A percentile compares a stretch with the other conserved stretches of the same genome.
These are phyloP conservation scores for Biscogniauxia sp. DNA, from an alignment of 2,329 filamentous ascomycete genomes.

Conservation along the genomic window DNA sequence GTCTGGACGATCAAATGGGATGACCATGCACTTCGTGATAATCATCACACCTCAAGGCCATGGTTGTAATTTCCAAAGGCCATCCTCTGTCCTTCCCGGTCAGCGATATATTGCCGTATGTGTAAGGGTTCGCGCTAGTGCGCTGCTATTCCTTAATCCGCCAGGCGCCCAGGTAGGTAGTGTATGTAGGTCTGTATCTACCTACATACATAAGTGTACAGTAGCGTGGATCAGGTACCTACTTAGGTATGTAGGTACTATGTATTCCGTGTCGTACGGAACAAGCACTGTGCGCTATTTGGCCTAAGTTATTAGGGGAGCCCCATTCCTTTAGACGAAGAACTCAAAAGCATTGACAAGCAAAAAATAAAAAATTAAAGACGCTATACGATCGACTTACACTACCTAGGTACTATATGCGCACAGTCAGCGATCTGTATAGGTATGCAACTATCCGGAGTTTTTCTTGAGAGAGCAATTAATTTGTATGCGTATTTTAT, in stretches of 20 bases:
- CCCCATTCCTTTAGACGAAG: background rate
- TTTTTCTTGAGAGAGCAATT: background rate
- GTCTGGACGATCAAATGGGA: background rate
- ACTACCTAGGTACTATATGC: no score
- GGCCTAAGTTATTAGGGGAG: background rate
- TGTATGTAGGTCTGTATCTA: background rate
- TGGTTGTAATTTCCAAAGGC: background rate
- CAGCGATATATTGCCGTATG: background rate
- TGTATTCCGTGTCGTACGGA: background rate
- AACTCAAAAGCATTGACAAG: background rate
- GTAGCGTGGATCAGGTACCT: no score
- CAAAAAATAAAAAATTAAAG: background rate
- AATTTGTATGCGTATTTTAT: background rate
- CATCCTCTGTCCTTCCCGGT: background rate
- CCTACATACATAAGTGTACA: background rate
- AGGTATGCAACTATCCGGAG: background rate
- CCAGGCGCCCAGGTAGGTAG: background rate
- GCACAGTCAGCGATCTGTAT: background rate
- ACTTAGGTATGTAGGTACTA: no score
- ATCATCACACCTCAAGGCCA: background rate
- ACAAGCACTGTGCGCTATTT: constrained; percentile 2
- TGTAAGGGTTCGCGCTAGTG: background rate
- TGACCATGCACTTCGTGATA: background rate
- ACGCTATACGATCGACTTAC: no score
- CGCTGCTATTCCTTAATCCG: background rate